Evolutionary conservation across 768 basidiomycete species (phyloP).

Genomic region (Coprinopsis marcescibilis): DNA sequence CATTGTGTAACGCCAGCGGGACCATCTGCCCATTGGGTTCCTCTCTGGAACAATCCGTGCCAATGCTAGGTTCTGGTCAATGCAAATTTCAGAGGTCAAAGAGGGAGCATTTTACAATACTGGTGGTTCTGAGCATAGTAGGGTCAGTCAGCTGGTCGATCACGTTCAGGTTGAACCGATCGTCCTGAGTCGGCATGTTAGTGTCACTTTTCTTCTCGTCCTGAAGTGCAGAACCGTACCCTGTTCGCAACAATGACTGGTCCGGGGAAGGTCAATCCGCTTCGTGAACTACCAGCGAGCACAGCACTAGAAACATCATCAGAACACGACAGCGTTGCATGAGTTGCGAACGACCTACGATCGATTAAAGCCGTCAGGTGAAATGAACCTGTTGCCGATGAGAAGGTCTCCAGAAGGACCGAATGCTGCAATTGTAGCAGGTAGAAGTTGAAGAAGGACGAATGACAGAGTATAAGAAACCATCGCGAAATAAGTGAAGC

Average conservation of each 20-base stretch:
- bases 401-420: constrained; percentile 26
- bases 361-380: constrained; percentile 44
- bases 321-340: background rate
- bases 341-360: constrained; percentile 3
- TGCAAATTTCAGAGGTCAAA: background rate
- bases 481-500: background rate
- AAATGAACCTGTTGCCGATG: constrained; percentile 35
- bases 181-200: too few relatives aligned
- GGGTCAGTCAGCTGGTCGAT: constrained; percentile 37
- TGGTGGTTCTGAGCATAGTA: constrained; percentile 27
- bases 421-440: constrained; percentile 16
- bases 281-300: background rate
- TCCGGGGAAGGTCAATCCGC: constrained; percentile 3
- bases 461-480: background rate
- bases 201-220: too few relatives aligned
- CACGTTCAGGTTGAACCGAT: constrained; percentile 36
- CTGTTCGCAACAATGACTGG: constrained; percentile 8
- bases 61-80: constrained; percentile 10
- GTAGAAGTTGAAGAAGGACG: constrained; percentile 1
- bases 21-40: constrained; percentile 21
- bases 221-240: too few relatives aligned
- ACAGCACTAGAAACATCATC: background rate
- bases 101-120: constrained; percentile 13
- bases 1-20: constrained; percentile 25
- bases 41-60: constrained; percentile 20